Percentiles rank a stretch among this genome's conserved stretches.
Conservation (phyloP, 768 basidiomycete species). For the Lactarius sp. region DNA sequence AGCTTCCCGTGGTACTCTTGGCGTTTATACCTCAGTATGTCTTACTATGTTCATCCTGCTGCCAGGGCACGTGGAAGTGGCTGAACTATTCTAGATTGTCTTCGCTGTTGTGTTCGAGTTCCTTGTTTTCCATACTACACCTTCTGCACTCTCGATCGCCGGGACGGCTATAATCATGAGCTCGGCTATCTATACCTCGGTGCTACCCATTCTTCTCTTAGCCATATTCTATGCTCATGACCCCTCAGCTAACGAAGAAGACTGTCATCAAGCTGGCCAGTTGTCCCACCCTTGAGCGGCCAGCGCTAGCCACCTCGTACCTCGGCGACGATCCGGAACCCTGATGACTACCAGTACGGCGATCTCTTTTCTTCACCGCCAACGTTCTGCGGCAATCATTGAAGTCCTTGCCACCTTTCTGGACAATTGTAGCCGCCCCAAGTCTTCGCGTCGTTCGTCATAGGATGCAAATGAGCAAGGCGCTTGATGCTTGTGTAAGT, state of each 20-base stretch:
- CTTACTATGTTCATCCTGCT: slow-evolving; percentile 23
- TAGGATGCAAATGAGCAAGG: too few relatives aligned
- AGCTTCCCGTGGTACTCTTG: slow-evolving; percentile 57
- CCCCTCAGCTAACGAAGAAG: background rate
- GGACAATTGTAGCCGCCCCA: background rate
- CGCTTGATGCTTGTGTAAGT: too few relatives aligned
- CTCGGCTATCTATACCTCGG: slow-evolving; percentile 61
- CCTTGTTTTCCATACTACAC: slow-evolving; percentile 55
- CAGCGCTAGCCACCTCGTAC: too few relatives aligned
- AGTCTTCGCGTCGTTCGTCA: background rate
- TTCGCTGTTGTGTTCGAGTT: slow-evolving; percentile 64
- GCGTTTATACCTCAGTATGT: slow-evolving; percentile 49
- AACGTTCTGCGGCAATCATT: background rate
- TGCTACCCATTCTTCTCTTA: slow-evolving; percentile 33
- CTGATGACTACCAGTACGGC: background rate
- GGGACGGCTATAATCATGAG: slow-evolving; percentile 62
- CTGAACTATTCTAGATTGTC: slow-evolving; percentile 39
- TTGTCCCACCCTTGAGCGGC: background rate
- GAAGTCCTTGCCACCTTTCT: background rate
- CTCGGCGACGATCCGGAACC: background rate
- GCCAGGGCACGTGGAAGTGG: background rate
- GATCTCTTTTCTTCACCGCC: background rate
- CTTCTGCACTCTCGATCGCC: slow-evolving; percentile 51
- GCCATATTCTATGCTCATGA: background rate
- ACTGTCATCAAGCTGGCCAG: background rate